Base-by-base conservation (phyloP, 179 eudicot genomes). In the Monotropa hypopitys region DNA sequence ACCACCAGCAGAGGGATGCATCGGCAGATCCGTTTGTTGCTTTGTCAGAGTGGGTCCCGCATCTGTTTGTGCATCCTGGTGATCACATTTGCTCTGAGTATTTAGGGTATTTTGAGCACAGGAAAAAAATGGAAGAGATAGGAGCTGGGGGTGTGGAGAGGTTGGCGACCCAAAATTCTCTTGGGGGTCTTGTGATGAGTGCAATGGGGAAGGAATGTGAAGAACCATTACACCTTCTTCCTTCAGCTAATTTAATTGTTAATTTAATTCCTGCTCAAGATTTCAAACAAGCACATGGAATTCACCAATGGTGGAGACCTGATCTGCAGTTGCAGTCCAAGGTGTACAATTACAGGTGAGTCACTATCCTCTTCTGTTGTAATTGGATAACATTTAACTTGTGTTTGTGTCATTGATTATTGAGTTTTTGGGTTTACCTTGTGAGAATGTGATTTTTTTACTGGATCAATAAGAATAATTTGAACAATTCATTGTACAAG, bases 21-120 rank as follows among this genome's bases (percentile, higher is more conserved):
- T 42, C 81, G 2, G 84, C 57, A 21, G 89, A 87, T 75, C 75
- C 86, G 0, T 94, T 94, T 78, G 75, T 61, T 0, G 56, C 88
- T 28, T 84, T 95, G 71, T 84, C 97, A 10, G 72, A 75, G 1
- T 95, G 99, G 97, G 81, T 88, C 5, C 99, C 99, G 0, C 80
- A 77, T 51, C 61, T 95, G 46, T 93, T 78, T 76, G 95, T 95
- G 65, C 86, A 93, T 75, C 90, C 93, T 0, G 80, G 51, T 10
- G 97, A 95, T 81, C 95, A 88, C 66, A 79, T 93, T 26, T 90
- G 99, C 72, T 82, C 99, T 13, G 97, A 93, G 78, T 91, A 95
- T 72, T 77, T 92, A 1, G 99, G 97, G 53, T 93, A 95, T 71
- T 95, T 95, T 72, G 90, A 85, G 68, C 97, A 95, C 81, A 83